phyloP scores from a whole-genome alignment of 1,284 basidiomycete genomes.

The Sporisorium graminicola region DNA sequence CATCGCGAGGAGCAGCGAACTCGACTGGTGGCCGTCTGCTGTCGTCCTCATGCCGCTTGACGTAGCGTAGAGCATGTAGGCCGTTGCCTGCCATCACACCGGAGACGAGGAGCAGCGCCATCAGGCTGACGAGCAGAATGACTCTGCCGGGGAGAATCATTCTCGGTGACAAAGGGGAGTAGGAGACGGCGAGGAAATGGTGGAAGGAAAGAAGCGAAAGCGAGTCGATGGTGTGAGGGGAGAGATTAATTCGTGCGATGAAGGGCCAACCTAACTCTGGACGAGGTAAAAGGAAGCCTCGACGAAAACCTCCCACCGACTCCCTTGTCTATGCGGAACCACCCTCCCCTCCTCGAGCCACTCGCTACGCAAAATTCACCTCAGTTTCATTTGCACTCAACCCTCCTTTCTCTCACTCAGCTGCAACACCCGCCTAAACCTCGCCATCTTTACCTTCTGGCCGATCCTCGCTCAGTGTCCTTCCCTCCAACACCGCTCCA shows the following conservation, averaged over 20 bases:
- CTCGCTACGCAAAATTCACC: neutral
- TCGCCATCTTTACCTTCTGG: neutral
- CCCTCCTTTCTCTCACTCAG: neutral
- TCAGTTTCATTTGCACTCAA: neutral
- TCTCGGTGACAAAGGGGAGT: neutral
- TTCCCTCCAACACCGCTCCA: neutral
- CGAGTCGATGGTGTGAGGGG: neutral
- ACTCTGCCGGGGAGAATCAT: neutral
- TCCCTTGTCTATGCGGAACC: neutral
- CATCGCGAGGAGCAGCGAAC: neutral
- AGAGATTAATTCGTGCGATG: neutral
- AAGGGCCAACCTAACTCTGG: neutral
- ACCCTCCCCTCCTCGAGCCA: neutral
- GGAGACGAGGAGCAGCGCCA: neutral
- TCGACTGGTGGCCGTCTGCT: slow-evolving; percentile 1
- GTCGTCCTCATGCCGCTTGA: neutral
- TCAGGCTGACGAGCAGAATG: neutral
- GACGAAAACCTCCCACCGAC: neutral
- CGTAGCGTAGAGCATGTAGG: neutral
- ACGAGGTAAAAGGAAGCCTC: too few relatives aligned
- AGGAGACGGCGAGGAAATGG: neutral
- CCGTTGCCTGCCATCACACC: neutral
- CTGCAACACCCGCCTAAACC: neutral
- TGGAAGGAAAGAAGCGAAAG: neutral
- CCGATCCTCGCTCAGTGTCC: neutral